These are phyloP conservation scores for Tetrahymena malaccensis DNA, from an alignment of 73 alveolate genomes.

Conservation along the genomic window DNA sequence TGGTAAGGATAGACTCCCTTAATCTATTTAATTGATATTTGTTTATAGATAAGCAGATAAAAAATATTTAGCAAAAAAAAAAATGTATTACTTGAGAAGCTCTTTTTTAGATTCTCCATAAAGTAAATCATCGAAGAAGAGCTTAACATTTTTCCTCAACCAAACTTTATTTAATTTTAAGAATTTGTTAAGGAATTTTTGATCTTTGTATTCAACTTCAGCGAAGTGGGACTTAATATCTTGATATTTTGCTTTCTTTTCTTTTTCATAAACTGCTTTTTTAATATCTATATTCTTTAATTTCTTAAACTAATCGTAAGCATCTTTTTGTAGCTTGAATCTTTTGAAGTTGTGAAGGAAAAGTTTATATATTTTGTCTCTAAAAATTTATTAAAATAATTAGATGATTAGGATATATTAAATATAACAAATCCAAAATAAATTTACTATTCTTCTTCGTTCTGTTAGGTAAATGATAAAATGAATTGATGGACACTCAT, in stretches of 20 bases:
- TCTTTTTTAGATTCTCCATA: neutral
- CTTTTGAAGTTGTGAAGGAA: neutral
- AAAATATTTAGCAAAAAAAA: neutral
- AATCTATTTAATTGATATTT: neutral
- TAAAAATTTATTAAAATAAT: neutral
- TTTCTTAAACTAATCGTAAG: neutral
- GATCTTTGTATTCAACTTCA: neutral
- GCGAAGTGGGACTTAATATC: neutral
- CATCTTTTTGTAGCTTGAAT: neutral
- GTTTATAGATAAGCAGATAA: no score
- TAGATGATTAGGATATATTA: no score
- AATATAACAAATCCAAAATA: no score
- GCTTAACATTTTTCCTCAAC: neutral
- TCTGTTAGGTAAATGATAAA: neutral
- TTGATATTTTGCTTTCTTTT: neutral
- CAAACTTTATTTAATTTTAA: neutral
- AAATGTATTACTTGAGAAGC: neutral
- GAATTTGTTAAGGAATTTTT: neutral
- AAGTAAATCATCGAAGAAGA: neutral
- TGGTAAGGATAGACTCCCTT: neutral
- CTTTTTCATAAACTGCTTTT: neutral
- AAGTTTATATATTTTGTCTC: neutral
- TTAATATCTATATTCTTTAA: neutral
- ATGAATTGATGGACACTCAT: neutral
- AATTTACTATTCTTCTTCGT: neutral